Base-by-base conservation (phyloP, 305 asterid genomes). In the Fraxinus ornus region DNA sequence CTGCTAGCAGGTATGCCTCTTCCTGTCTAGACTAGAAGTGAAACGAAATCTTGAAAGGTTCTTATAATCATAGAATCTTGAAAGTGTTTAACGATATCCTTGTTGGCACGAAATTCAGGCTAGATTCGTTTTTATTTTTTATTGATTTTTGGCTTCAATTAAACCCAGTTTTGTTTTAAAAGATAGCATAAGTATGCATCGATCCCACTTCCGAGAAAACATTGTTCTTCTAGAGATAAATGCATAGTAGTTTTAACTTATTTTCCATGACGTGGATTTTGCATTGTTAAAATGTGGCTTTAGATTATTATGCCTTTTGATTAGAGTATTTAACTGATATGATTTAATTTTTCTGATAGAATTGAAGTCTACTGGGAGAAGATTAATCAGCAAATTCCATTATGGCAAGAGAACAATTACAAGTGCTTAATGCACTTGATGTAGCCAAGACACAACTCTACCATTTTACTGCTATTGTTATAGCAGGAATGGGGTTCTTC, bases 401-500 rank as follows among this genome's bases (percentile, higher is more conserved):
- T 35, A 89, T 90, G 93, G 80, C 85, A 0, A 2, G 89, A 2
- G 84, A 75, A 2, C 86, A 90, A 19, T 64, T 88, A 8, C 86
- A 90, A 80, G 91, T 90, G 82, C 92, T 90, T 0, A 82, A 84
- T 1, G 91, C 93, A 82, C 93, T 90, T 35, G 93, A 90, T 75
- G 82, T 78, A 0, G 93, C 93, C 49, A 90, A 89, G 82, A 89
- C 90, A 0, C 93, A 90, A 78, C 84, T 89, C 15, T 90, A 90
- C 87, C 93, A 90, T 85, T 89, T 89, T 88, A 89, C 89, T 0
- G 90, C 93, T 21, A 90, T 90, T 75, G 84, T 89, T n/a, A 78
- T 90, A 0, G 93, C 92, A 17, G 93, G 93, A 81, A 90, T 90
- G 93, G 93, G 93, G 0, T 90, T 90, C 83, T 90, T 90, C 85